A percentile compares a stretch with the other conserved stretches of the same genome.
phyloP scores from a whole-genome alignment of 768 basidiomycete genomes.

The Kwoniella newhampshirensis region DNA sequence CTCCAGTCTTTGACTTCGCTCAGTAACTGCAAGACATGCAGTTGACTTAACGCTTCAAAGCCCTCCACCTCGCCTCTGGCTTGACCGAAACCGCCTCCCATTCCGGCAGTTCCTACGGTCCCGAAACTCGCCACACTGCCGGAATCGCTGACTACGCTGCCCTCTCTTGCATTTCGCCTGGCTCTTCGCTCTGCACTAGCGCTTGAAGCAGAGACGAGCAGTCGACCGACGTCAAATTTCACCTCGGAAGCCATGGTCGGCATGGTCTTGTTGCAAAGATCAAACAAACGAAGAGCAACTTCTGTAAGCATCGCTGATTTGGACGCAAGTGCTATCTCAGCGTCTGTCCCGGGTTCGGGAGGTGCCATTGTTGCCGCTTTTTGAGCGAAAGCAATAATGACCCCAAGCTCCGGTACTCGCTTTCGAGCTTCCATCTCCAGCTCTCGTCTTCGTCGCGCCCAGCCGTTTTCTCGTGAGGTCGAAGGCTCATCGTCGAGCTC shows the following conservation, averaged over 20 bases:
- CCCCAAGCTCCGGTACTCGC: slow-evolving; percentile 81
- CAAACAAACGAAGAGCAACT: slow-evolving; percentile 73
- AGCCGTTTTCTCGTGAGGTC: slow-evolving; percentile 61
- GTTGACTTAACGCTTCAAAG: slow-evolving; percentile 64
- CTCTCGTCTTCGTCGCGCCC: slow-evolving; percentile 67
- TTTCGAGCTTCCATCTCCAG: slow-evolving; percentile 72
- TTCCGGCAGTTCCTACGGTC: slow-evolving; percentile 46
- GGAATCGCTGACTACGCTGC: slow-evolving; percentile 45
- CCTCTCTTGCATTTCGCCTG: slow-evolving; percentile 47
- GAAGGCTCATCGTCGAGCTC: slow-evolving; percentile 65
- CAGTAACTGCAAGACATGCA: slow-evolving; percentile 76
- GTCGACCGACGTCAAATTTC: slow-evolving; percentile 80
- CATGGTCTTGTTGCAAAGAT: slow-evolving; percentile 77
- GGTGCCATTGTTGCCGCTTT: slow-evolving; percentile 53
- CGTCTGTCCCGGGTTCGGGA: slow-evolving; percentile 54
- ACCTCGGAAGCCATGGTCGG: slow-evolving; percentile 73
- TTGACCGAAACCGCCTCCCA: slow-evolving; percentile 54
- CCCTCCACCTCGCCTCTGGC: slow-evolving; percentile 52
- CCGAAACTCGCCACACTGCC: slow-evolving; percentile 46
- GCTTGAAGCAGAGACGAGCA: slow-evolving; percentile 60
- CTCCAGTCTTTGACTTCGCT: slow-evolving; percentile 73
- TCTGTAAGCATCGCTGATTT: slow-evolving; percentile 65
- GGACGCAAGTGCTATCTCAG: slow-evolving; percentile 51
- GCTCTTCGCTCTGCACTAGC: slow-evolving; percentile 48
- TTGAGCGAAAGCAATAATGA: slow-evolving; percentile 79